Evolutionary conservation across 805 yeast genomes (phyloP).

Genomic region (Scheffersomyces coipomensis): DNA sequence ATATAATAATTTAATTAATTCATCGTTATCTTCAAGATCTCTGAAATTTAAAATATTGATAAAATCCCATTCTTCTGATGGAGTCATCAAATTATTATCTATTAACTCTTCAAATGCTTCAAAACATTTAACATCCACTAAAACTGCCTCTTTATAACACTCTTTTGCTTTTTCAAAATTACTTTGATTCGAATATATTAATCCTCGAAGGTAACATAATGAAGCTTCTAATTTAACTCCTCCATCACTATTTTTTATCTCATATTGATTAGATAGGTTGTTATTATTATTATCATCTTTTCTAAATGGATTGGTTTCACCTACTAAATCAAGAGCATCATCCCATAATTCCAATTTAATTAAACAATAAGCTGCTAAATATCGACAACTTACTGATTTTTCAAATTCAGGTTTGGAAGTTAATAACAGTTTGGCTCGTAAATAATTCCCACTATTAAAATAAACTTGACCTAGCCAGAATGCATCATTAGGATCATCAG

Average conservation of each 20-base stretch:
- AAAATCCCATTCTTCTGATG: slow-evolving; percentile 85
- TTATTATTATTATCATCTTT: slow-evolving; percentile 32
- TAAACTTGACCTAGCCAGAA: slow-evolving; percentile 95
- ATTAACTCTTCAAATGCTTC: slow-evolving; percentile 87
- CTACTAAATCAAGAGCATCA: slow-evolving; percentile 83
- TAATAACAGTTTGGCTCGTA: slow-evolving; percentile 74
- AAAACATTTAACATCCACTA: slow-evolving; percentile 86
- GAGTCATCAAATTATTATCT: slow-evolving; percentile 70
- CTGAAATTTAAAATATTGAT: slow-evolving; percentile 63
- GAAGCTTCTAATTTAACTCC: slow-evolving; percentile 88
- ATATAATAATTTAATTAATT: slow-evolving; percentile 73
- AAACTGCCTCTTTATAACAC: slow-evolving; percentile 80
- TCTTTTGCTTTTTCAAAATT: slow-evolving; percentile 85
- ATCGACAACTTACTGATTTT: slow-evolving; percentile 71
- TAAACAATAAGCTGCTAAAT: slow-evolving; percentile 73
- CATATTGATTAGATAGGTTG: slow-evolving; percentile 23
- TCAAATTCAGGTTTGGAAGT: slow-evolving; percentile 53
- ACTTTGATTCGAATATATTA: slow-evolving; percentile 77
- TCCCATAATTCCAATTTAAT: slow-evolving; percentile 77
- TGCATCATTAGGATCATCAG: slow-evolving; percentile 89
- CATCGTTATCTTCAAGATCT: slow-evolving; percentile 70
- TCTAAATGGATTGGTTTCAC: slow-evolving; percentile 75
- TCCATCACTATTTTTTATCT: slow-evolving; percentile 60
- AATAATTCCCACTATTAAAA: slow-evolving; percentile 70
- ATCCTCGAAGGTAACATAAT: slow-evolving; percentile 80